Conservation (phyloP, 805 yeast genomes). For the Suhomyces sp. region DNA sequence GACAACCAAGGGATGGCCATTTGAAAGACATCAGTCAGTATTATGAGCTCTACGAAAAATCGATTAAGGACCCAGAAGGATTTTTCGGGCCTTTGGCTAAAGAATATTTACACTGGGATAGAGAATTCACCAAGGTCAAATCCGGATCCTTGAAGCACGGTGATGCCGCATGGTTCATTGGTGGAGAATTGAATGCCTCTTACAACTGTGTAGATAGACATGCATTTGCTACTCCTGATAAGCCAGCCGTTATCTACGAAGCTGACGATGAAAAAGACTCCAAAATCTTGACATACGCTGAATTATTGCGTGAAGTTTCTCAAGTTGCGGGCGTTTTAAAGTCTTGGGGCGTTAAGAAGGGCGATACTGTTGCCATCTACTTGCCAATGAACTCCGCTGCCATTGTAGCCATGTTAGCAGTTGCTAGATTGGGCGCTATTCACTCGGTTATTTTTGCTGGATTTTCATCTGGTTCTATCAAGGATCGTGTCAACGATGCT, state of each 20-base stretch:
- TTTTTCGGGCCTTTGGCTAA: conserved; percentile 80
- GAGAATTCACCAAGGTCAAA: conserved; percentile 63
- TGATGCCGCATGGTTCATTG: conserved; percentile 68
- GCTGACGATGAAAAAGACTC: conserved; percentile 75
- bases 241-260: conserved; percentile 74
- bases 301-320: conserved; percentile 67
- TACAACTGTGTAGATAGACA: conserved; percentile 83
- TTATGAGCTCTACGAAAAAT: conserved; percentile 63
- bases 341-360: conserved; percentile 67
- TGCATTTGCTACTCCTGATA: conserved; percentile 67
- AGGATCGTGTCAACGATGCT: conserved; percentile 72
- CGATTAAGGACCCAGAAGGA: conserved; percentile 72
- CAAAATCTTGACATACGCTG: conserved; percentile 61
- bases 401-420: conserved; percentile 69
- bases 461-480: conserved; percentile 67
- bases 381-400: conserved; percentile 88
- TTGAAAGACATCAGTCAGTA: conserved; percentile 65
- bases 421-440: conserved; percentile 76
- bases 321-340: conserved; percentile 68
- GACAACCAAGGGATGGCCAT: conserved; percentile 61
- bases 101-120: conserved; percentile 75
- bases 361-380: conserved; percentile 83
- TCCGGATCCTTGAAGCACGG: conserved; percentile 61
- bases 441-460: conserved; percentile 89
- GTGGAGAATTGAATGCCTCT: conserved; percentile 76